Evolutionary conservation across 2,329 filamentous ascomycete genomes (phyloP), one percentile per base, ranked within the genome.

Genomic region (Fusarium sp.): DNA sequence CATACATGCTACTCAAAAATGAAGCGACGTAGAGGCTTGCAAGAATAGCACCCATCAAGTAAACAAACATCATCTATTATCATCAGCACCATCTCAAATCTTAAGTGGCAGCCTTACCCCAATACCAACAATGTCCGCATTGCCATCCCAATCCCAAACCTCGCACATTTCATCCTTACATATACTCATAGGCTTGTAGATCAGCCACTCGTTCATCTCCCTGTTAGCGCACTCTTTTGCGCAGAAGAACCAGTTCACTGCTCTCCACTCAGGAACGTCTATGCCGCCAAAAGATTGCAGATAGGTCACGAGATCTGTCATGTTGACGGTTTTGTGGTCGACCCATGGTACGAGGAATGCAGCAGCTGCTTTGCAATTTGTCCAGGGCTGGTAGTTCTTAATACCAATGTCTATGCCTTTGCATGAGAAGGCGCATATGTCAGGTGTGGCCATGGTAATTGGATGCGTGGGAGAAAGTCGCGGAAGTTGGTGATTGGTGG

Each of bases 1-100:
- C 3, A 22, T 22, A 48, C 20, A 48, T 22, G 4, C 26, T 48
- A 20, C 14, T 48, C 5, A 48, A 28, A 4, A 31, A 31, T 6
- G 26, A 48, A 31, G 0, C 0, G 4, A 28, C 0, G 4, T 22
- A 28, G 6, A 28, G 45, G 0, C 26, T 48, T 0, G 26, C 26
- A 6, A 48, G 45, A 0, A 48, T 28, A 15, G 26, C 45, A 4
- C 45, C 26, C 26, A 28, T 48, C 13, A 48, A 7, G 3, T 28
- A 48, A 22, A 22, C 26, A 22, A 48, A 5, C 26, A 48, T 22
- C 45, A 48, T 48, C 26, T 48, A 48, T 9, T 0, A 8, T 8
- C 1, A 15, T 31, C 4, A 28, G 26, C 13, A 31, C 4, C 13
- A 17, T 22, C 20, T 31, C 8, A 15, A 4, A 48, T 7, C 3